Base-by-base conservation (phyloP, 352 stramenopile species). In the Pilasporangium apinafurcum region DNA sequence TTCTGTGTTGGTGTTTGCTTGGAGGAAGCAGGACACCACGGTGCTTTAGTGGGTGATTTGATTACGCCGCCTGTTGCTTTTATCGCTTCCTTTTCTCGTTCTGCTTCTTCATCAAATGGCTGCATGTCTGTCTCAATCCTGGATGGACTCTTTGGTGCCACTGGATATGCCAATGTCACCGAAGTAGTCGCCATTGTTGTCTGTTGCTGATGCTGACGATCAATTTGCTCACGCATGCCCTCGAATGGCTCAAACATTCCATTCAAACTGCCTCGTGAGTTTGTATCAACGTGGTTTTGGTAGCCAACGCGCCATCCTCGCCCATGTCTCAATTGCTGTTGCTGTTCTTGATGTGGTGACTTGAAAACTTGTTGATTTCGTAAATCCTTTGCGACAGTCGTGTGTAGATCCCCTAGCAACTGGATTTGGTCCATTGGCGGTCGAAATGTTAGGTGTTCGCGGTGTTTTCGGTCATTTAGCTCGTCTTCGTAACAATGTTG, bases 161-260 rank as follows among this genome's bases (percentile, higher is more conserved):
- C 26, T 6, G 59, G 63, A 34, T 74, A 74, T 1, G 63, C 59
- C 5, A 68, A 33, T 5, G 43, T 44, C 4, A 56, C 36, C 6
- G 56, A 68, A 17, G 18, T 6, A 1, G 56, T 30, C 2, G 68
- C 5, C 27, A 71, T 20, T 24, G 37, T 5, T 30, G 47, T 48
- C 33, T 16, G 48, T 46, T 26, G 35, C n/a, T n/a, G n/a, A n/a
- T n/a, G n/a, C n/a, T 1, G 29, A 28, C 20, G 50, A 53, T 22
- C 9, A 43, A 63, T 41, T 20, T 46, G 40, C 28, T 84, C 60
- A 0, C 71, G 60, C 5, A 57, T 48, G 0, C 33, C 51, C 8
- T 83, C 65, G 22, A 35, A 64, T 16, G 74, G 70, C 25, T 83
- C 65, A 49, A 83, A 83, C 25, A 65, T 53, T n/a, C 62, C 56